Evolutionary conservation across 2,329 filamentous ascomycete genomes (phyloP).

Genomic region (Pseudopyrenochaeta lycopersici): DNA sequence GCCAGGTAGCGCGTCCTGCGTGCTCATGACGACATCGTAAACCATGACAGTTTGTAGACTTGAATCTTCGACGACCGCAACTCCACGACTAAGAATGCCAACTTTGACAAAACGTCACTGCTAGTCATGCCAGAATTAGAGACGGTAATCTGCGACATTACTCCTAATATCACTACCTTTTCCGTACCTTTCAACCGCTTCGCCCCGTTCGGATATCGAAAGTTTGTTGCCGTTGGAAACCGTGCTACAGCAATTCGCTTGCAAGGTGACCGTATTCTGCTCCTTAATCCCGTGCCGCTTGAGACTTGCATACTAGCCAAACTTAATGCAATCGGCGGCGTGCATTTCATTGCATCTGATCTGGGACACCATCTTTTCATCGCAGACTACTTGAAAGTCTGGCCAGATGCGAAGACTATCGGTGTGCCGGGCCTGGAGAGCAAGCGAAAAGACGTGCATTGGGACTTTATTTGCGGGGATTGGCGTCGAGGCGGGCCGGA

Average conservation of each 20-base stretch:
- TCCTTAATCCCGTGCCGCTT: slow-evolving; percentile 21
- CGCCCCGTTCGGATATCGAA: slow-evolving; percentile 21
- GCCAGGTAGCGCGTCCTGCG: too few species aligned
- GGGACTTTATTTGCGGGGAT: slow-evolving; percentile 20
- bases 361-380: slow-evolving; percentile 22
- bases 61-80: too few species aligned
- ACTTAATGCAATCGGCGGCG: slow-evolving; percentile 16
- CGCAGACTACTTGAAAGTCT: slow-evolving; percentile 9
- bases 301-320: slow-evolving; percentile 10
- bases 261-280: slow-evolving; percentile 8
- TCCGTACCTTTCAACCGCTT: slow-evolving; percentile 25
- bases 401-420: slow-evolving; percentile 20
- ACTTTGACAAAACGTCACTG: too few species aligned
- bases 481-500: slow-evolving; percentile 15
- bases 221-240: slow-evolving; percentile 27
- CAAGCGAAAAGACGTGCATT: slow-evolving; percentile 21
- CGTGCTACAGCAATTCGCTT: slow-evolving; percentile 23
- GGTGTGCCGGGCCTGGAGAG: slow-evolving; percentile 15
- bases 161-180: slow-evolving; percentile 19
- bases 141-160: slow-evolving; percentile 12
- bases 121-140: slow-evolving; percentile 2
- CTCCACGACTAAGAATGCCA: too few species aligned
- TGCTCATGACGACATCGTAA: too few species aligned
- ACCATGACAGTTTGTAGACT: too few species aligned
- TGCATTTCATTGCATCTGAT: slow-evolving; percentile 19